Conservation (phyloP, 192 early-diverging fungal species). For the Chytriomyces confervae region DNA sequence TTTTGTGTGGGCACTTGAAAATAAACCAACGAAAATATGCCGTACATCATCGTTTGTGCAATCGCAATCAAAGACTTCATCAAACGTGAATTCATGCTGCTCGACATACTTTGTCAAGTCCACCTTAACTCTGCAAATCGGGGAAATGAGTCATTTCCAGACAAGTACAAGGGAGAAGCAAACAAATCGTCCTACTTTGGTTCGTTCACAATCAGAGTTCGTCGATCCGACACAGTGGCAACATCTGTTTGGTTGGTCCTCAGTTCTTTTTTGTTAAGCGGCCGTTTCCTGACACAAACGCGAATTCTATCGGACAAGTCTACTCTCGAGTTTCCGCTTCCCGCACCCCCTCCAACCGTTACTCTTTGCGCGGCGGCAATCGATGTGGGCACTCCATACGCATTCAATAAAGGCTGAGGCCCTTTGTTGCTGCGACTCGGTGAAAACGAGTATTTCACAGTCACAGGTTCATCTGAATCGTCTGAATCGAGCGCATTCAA, state of each 20-base stretch:
- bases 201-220: constrained; percentile 86
- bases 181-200: constrained; percentile 72
- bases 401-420: constrained; percentile 65
- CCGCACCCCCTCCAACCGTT: neutral
- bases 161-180: constrained; percentile 7
- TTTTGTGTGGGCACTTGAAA: neutral
- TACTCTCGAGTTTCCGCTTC: constrained; percentile 2
- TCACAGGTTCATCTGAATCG: constrained; percentile 4
- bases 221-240: constrained; percentile 64
- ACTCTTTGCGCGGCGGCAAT: neutral
- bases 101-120: constrained; percentile 96
- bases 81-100: constrained; percentile 92
- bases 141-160: neutral
- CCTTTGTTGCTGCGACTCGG: constrained; percentile 22
- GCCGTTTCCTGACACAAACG: constrained; percentile 96
- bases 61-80: constrained; percentile 92
- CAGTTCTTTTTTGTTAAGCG: constrained; percentile 86
- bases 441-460: constrained; percentile 21
- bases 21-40: too few species aligned
- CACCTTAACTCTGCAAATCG: constrained; percentile 76
- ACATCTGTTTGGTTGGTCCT: constrained; percentile 86
- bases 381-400: constrained; percentile 73
- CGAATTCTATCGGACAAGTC: constrained; percentile 87
- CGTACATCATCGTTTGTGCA: constrained; percentile 77
- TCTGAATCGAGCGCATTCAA: constrained; percentile 18